phyloP scores from a whole-genome alignment of 768 basidiomycete genomes.

The Rubroboletus satanas region DNA sequence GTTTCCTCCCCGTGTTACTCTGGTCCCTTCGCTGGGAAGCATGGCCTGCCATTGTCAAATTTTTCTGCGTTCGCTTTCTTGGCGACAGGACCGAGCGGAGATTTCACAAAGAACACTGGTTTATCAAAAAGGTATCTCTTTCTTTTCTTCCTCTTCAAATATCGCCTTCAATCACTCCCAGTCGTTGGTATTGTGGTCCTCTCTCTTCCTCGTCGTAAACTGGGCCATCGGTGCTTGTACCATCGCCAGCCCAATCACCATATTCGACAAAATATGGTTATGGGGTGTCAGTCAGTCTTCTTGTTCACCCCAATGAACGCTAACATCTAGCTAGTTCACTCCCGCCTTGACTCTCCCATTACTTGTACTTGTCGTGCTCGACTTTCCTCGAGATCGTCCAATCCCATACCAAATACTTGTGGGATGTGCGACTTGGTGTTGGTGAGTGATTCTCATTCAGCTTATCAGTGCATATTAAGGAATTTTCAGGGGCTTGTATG shows the following conservation, averaged over 20 bases:
- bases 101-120: constrained; percentile 68
- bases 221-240: constrained; percentile 63
- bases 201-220: constrained; percentile 60
- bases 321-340: constrained; percentile 39
- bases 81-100: constrained; percentile 53
- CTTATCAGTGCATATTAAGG: constrained; percentile 9
- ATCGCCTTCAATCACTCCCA: constrained; percentile 16
- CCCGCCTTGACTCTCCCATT: constrained; percentile 61
- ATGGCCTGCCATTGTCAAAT: constrained; percentile 51
- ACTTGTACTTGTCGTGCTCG: constrained; percentile 60
- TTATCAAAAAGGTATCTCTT: constrained; percentile 49
- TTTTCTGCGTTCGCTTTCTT: constrained; percentile 59
- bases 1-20: constrained; percentile 30
- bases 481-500: constrained; percentile 51
- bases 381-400: constrained; percentile 64
- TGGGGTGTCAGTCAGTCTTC: constrained; percentile 43
- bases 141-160: background rate
- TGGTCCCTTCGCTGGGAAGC: constrained; percentile 53
- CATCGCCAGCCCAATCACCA: constrained; percentile 39
- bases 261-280: constrained; percentile 59
- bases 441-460: constrained; percentile 37
- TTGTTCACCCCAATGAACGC: background rate
- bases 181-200: constrained; percentile 59
- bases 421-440: constrained; percentile 57
- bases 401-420: constrained; percentile 61